Percentiles rank a stretch among this genome's conserved stretches.
These are phyloP conservation scores for Quercus engelmannii DNA, from an alignment of 306 rosid species.

Conservation along the genomic window DNA sequence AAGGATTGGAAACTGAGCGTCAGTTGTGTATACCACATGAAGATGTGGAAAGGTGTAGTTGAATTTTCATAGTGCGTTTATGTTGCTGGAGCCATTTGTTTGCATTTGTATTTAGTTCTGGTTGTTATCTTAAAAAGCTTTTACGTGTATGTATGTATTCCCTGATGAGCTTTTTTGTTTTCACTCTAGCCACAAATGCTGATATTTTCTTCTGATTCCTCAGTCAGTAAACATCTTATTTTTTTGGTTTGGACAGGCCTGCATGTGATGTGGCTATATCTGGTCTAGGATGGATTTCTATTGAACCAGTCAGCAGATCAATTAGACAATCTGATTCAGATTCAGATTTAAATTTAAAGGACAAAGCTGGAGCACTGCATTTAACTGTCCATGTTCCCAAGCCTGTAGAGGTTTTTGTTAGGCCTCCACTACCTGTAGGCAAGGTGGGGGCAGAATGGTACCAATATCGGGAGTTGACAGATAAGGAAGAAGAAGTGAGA, in stretches of 20 bases:
- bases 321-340: slow-evolving; percentile 18
- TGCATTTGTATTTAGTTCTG: background rate
- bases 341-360: slow-evolving; percentile 21
- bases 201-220: background rate
- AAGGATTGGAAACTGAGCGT: slow-evolving; percentile 70
- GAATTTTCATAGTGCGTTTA: background rate
- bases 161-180: background rate
- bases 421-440: slow-evolving; percentile 82
- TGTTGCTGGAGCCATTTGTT: background rate
- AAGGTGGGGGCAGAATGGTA: slow-evolving; percentile 80
- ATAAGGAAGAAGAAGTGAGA: slow-evolving; percentile 67
- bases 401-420: slow-evolving; percentile 76
- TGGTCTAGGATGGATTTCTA: slow-evolving; percentile 85
- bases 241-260: slow-evolving; percentile 54
- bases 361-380: slow-evolving; percentile 44
- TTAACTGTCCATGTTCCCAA: slow-evolving; percentile 62
- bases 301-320: slow-evolving; percentile 51
- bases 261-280: slow-evolving; percentile 93
- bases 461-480: slow-evolving; percentile 69
- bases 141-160: too few species aligned
- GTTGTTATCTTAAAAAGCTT: background rate
- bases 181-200: background rate
- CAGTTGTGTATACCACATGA: slow-evolving; percentile 51
- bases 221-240: background rate
- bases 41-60: slow-evolving; percentile 52